Conservation (phyloP, 2,329 filamentous ascomycete species). For the Dothideomycetes sp. region DNA sequence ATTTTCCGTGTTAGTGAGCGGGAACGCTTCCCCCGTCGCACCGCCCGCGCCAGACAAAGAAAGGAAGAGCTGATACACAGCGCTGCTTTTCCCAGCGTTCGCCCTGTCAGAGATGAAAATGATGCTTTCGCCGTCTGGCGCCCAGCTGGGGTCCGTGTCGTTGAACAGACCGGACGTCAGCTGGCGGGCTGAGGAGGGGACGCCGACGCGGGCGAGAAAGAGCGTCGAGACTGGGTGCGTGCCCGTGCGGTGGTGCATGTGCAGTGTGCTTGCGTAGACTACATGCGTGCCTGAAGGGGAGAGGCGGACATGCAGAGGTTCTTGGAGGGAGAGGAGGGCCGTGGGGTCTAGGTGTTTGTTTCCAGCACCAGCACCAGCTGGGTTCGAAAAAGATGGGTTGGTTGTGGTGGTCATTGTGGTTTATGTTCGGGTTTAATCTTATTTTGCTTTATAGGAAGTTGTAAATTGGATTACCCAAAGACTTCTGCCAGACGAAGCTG, state of each 20-base stretch:
- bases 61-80: slow-evolving; percentile 17
- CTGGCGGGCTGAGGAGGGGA: slow-evolving; percentile 15
- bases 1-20: slow-evolving; percentile 18
- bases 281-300: slow-evolving; percentile 16
- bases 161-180: slow-evolving; percentile 18
- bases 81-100: slow-evolving; percentile 18
- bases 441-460: no score
- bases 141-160: slow-evolving; percentile 17
- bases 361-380: no score
- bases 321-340: slow-evolving; percentile 15
- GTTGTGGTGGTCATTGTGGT: no score
- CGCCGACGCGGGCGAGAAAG: slow-evolving; percentile 18
- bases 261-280: slow-evolving; percentile 15
- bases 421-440: no score
- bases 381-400: no score
- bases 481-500: no score
- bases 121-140: slow-evolving; percentile 17
- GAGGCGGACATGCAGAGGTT: slow-evolving; percentile 14
- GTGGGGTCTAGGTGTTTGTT: no score
- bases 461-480: no score
- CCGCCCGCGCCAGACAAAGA: slow-evolving; percentile 10
- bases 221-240: slow-evolving; percentile 14
- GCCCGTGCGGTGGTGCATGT: slow-evolving; percentile 11
- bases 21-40: slow-evolving; percentile 15
- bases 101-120: slow-evolving; percentile 25